Percentiles rank a stretch among this genome's conserved stretches.
Evolutionary conservation across 768 basidiomycete species (phyloP).

Genomic region (Lanmaoa pseudosensibilis): DNA sequence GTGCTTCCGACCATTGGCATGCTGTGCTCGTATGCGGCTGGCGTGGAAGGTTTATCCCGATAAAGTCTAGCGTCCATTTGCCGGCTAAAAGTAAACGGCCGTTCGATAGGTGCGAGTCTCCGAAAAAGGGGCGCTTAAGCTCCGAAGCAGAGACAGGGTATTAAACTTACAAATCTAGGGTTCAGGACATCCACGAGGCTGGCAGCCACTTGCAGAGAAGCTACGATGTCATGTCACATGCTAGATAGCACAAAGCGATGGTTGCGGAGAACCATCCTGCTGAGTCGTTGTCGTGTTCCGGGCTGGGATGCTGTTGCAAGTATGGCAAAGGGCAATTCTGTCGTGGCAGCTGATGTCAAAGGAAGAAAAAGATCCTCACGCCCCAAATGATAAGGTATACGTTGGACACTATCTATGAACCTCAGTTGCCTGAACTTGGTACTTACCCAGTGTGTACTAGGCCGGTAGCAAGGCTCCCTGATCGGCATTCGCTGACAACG

Average conservation of each 20-base stretch:
- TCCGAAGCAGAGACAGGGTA: slow-evolving; percentile 26
- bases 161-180: slow-evolving; percentile 24
- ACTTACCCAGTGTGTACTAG: slow-evolving; percentile 8
- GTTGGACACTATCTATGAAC: neutral
- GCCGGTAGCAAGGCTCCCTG: slow-evolving; percentile 1
- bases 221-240: neutral
- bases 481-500: slow-evolving; percentile 4
- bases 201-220: slow-evolving; percentile 6
- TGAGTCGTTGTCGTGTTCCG: neutral
- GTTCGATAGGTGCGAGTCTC: slow-evolving; percentile 6
- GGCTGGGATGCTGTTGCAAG: neutral
- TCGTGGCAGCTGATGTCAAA: neutral
- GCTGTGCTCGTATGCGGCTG: slow-evolving; percentile 20
- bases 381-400: neutral
- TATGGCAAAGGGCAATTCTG: neutral
- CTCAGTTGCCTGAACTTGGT: neutral
- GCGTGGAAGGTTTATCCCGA: slow-evolving; percentile 5
- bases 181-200: slow-evolving; percentile 15
- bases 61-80: slow-evolving; percentile 7
- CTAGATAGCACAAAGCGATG: neutral
- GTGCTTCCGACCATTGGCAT: slow-evolving; percentile 18
- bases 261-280: neutral
- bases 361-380: neutral
- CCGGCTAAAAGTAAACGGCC: slow-evolving; percentile 2
- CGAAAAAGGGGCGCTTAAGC: slow-evolving; percentile 34